A percentile compares a stretch with the other conserved stretches of the same genome.
phyloP scores from a whole-genome alignment of 2,329 filamentous ascomycete species.

The Apiospora phragmitis region DNA sequence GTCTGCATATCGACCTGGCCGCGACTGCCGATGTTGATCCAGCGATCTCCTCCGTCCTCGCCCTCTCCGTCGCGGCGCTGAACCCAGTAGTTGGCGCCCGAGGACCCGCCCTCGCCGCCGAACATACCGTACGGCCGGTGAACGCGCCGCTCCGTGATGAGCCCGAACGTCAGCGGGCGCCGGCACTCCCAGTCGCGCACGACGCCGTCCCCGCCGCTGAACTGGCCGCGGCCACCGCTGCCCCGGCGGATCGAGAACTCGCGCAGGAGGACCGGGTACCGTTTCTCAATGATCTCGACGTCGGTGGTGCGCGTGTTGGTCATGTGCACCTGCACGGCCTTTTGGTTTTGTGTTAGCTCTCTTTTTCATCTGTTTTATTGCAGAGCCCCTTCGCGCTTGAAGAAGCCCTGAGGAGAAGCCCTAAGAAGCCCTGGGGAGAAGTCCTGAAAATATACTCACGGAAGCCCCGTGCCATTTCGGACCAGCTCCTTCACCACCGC shows the following conservation, averaged over 20 bases:
- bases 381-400: too few relatives aligned
- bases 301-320: slow-evolving; percentile 75
- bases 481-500: slow-evolving; percentile 68
- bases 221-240: slow-evolving; percentile 59
- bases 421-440: too few relatives aligned
- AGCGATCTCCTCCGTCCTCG: slow-evolving; percentile 14
- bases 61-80: slow-evolving; percentile 35
- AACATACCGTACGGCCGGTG: slow-evolving; percentile 71
- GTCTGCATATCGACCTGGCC: slow-evolving; percentile 60
- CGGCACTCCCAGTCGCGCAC: slow-evolving; percentile 72
- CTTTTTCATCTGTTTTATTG: background rate
- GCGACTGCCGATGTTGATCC: slow-evolving; percentile 51
- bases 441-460: slow-evolving; percentile 29
- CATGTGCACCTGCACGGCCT: slow-evolving; percentile 71
- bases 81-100: slow-evolving; percentile 58
- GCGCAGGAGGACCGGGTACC: slow-evolving; percentile 67
- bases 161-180: slow-evolving; percentile 67
- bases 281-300: slow-evolving; percentile 66
- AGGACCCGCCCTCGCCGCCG: slow-evolving; percentile 57
- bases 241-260: slow-evolving; percentile 60
- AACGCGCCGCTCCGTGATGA: slow-evolving; percentile 68
- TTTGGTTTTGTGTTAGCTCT: background rate
- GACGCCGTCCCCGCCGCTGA: slow-evolving; percentile 66
- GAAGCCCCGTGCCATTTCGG: slow-evolving; percentile 61
- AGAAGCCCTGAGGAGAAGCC: too few relatives aligned